Conservation (phyloP, 345 rosid genomes). For the Clausena lansium region DNA sequence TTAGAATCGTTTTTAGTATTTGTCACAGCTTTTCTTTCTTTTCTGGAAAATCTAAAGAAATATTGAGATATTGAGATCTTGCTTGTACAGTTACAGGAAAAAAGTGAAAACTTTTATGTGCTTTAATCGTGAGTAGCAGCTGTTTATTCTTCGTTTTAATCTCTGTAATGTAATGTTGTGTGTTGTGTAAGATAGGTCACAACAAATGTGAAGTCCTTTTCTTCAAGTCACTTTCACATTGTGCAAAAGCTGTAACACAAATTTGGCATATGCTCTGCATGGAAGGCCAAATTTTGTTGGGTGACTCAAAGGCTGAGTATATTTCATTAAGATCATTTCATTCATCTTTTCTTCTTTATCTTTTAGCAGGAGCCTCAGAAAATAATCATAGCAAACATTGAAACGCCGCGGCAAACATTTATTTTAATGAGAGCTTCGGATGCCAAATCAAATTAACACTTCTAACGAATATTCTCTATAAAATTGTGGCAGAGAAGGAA, state of each 20-base stretch:
- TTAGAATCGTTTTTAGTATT: background rate
- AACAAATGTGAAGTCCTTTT: conserved; percentile 28
- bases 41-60: conserved; percentile 18
- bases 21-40: conserved; percentile 13
- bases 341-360: background rate
- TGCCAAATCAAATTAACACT: background rate
- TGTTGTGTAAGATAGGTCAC: background rate
- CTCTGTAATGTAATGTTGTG: background rate
- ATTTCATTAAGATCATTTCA: background rate
- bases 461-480: background rate
- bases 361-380: background rate
- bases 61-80: conserved; percentile 9
- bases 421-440: too few species aligned
- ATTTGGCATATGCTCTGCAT: conserved; percentile 15
- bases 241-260: conserved; percentile 13
- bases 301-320: conserved; percentile 12
- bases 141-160: background rate
- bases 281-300: background rate
- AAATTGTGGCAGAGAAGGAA: background rate
- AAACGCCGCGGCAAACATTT: background rate
- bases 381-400: background rate
- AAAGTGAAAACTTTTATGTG: conserved; percentile 14
- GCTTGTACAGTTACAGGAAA: conserved; percentile 39
- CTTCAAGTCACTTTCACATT: conserved; percentile 20
- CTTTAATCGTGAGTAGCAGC: background rate